phyloP scores from a whole-genome alignment of 257 asterid genomes.

The Nicotiana noctiflora region DNA sequence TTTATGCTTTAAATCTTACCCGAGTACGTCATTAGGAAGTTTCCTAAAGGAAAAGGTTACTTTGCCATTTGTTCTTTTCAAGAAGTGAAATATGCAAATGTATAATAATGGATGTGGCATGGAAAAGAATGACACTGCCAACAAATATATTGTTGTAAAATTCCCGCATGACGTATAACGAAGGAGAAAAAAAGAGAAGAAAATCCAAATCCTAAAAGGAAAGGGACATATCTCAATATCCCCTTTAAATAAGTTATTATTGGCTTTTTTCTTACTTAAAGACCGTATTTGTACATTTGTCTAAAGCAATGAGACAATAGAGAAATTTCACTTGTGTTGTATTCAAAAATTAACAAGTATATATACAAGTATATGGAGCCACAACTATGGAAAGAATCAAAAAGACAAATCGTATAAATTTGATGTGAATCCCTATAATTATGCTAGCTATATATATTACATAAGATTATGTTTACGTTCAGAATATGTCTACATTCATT shows the following conservation, averaged over 20 bases:
- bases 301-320: too few species aligned
- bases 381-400: too few species aligned
- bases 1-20: not conserved
- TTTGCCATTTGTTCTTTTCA: too few species aligned
- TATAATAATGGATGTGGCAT: not conserved
- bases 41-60: not conserved
- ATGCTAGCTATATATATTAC: too few species aligned
- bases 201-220: not conserved
- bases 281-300: not conserved
- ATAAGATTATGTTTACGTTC: too few species aligned
- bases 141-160: not conserved
- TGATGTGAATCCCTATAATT: too few species aligned
- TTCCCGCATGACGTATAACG: not conserved
- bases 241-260: not conserved
- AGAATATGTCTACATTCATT: too few species aligned
- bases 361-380: too few species aligned
- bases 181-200: too few species aligned
- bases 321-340: too few species aligned
- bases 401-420: too few species aligned
- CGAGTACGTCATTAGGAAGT: not conserved
- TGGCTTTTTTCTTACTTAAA: not conserved
- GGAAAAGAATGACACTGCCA: not conserved
- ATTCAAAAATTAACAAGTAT: too few species aligned
- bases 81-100: not conserved
- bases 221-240: not conserved